A percentile compares a stretch with the other conserved stretches of the same genome.
Evolutionary conservation across 1,139 yeast species (phyloP).

Genomic region (Geotrichum reessii): DNA sequence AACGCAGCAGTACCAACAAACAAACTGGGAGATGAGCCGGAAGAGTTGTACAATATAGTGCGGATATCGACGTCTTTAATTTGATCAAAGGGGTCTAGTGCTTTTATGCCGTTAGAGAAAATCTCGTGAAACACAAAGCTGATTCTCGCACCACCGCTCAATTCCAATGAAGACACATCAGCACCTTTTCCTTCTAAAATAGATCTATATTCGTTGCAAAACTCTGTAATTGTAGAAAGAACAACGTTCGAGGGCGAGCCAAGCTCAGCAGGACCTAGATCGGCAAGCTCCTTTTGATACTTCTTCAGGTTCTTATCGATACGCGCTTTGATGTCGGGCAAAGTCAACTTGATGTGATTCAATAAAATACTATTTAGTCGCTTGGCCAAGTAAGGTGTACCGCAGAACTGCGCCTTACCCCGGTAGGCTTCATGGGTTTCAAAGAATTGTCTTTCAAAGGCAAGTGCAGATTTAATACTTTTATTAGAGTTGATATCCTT

Average conservation of each 20-base stretch:
- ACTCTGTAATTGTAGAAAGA: slow-evolving; percentile 86
- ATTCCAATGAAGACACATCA: slow-evolving; percentile 75
- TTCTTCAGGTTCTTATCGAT: slow-evolving; percentile 86
- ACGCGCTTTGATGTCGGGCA: slow-evolving; percentile 91
- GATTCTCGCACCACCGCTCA: slow-evolving; percentile 96
- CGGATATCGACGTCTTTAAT: slow-evolving; percentile 95
- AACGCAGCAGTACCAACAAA: slow-evolving; percentile 97
- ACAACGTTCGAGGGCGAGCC: slow-evolving; percentile 89
- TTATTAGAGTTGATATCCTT: slow-evolving; percentile 85
- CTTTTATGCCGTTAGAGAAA: slow-evolving; percentile 85
- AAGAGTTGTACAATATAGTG: slow-evolving; percentile 87
- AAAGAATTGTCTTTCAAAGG: slow-evolving; percentile 73
- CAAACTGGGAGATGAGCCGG: slow-evolving; percentile 93
- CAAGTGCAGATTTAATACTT: slow-evolving; percentile 82
- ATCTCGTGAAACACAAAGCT: slow-evolving; percentile 97
- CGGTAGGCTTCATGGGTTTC: slow-evolving; percentile 92
- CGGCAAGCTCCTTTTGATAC: slow-evolving; percentile 70
- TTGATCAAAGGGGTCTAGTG: slow-evolving; percentile 95
- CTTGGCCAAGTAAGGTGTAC: slow-evolving; percentile 96
- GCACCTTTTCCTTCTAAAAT: slow-evolving; percentile 90
- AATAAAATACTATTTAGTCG: slow-evolving; percentile 82
- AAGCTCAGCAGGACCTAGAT: slow-evolving; percentile 69
- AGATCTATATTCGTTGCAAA: slow-evolving; percentile 85
- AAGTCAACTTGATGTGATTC: slow-evolving; percentile 88
- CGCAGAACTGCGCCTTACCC: slow-evolving; percentile 88